These are phyloP conservation scores for Gossypium schwendimanii DNA, from an alignment of 441 rosid genomes.

Conservation along the genomic window DNA sequence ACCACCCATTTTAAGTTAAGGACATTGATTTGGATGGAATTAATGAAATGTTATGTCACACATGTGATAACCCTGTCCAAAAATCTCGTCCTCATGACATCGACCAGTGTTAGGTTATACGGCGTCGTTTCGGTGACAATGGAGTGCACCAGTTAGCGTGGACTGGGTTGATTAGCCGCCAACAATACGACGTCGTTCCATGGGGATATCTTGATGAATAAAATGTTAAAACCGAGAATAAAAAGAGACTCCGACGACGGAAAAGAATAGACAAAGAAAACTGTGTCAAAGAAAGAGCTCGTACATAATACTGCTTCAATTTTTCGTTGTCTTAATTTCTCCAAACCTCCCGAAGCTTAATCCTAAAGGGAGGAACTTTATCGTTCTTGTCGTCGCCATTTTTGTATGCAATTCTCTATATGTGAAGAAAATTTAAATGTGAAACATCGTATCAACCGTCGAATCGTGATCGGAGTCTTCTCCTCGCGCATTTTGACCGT, in stretches of 20 bases:
- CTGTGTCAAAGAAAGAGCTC: background rate
- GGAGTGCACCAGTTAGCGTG: background rate
- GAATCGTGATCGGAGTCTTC: conserved; percentile 13
- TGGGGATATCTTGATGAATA: background rate
- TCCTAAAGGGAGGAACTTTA: background rate
- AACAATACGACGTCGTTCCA: background rate
- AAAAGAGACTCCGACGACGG: background rate
- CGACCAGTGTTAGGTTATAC: background rate
- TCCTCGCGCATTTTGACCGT: background rate
- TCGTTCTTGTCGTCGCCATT: background rate
- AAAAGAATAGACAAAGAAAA: background rate
- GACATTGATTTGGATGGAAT: no score
- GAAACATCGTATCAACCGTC: conserved; percentile 9
- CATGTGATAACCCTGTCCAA: background rate
- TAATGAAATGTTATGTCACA: background rate
- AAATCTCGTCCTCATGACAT: background rate
- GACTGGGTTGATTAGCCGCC: background rate
- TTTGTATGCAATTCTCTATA: background rate
- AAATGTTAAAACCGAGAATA: background rate
- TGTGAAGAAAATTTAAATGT: conserved; percentile 6
- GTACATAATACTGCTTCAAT: background rate
- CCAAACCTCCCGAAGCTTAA: background rate
- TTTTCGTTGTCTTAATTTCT: background rate
- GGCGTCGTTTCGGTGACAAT: background rate
- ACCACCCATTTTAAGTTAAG: no score